phyloP scores from a whole-genome alignment of 352 stramenopile species.

The Halophytophthora polymorphica region DNA sequence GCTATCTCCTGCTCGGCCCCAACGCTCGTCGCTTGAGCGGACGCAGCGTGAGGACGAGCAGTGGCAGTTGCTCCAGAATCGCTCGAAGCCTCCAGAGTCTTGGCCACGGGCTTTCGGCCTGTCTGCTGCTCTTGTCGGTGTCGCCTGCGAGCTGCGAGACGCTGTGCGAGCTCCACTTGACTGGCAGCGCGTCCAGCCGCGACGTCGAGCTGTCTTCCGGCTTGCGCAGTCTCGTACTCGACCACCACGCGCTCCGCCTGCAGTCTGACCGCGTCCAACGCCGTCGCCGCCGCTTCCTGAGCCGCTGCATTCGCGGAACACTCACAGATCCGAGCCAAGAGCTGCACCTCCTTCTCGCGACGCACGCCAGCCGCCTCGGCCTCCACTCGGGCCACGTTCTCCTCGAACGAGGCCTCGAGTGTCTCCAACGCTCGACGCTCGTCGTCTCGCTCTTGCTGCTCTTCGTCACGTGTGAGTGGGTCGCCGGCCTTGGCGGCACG shows the following conservation, averaged over 20 bases:
- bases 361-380: conserved; percentile 8
- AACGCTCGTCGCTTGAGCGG: conserved; percentile 17
- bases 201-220: conserved; percentile 7
- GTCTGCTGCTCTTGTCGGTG: conserved; percentile 8
- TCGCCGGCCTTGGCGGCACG: neutral
- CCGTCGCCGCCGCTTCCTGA: conserved; percentile 13
- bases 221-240: conserved; percentile 20
- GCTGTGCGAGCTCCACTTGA: conserved; percentile 17
- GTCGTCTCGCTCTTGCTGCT: conserved; percentile 1
- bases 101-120: conserved; percentile 1
- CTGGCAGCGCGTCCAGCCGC: conserved; percentile 1
- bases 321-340: conserved; percentile 16
- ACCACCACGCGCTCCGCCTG: conserved; percentile 23
- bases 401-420: conserved; percentile 17
- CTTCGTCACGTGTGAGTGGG: conserved; percentile 4
- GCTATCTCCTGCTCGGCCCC: conserved; percentile 24
- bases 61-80: neutral
- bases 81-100: neutral
- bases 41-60: neutral
- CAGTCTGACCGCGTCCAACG: conserved; percentile 18
- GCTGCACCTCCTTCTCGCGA: conserved; percentile 15
- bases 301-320: conserved; percentile 13
- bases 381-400: conserved; percentile 9
- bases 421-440: conserved; percentile 9
- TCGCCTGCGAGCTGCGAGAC: conserved; percentile 17